Evolutionary conservation across 2,329 filamentous ascomycete genomes (phyloP), one percentile per base, ranked within the genome.

Genomic region (Pleurostoma richardsiae): DNA sequence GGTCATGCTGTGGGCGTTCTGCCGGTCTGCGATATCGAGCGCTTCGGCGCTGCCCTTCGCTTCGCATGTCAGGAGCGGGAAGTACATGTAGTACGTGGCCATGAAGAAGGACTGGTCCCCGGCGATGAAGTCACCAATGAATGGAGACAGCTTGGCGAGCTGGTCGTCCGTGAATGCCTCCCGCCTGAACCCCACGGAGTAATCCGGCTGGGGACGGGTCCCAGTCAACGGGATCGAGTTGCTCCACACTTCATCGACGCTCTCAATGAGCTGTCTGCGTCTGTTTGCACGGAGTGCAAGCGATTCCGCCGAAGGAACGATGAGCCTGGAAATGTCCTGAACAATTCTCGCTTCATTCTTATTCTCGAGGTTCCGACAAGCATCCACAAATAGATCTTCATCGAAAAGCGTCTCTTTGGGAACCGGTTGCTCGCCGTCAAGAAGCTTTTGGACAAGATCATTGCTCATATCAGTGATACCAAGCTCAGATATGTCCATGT

Each of bases 51-150:
- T 64, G 49, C 66, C 72, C 55, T 75, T 74, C 1, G 75, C 70
- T 54, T 78, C 69, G 54, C 66, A 72, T 0, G 68, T 67, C 0
- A 78, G 58, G 51, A 76, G 78, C 3, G 71, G 71, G 51, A 79
- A 75, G 59, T 69, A 72, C 61, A 76, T 74, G 4, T 66, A 58
- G 45, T 63, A 69, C 8, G 69, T 77, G 6, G 54, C 66, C 61
- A 72, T 69, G 45, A 76, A 73, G 50, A 57, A 66, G 26, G 65
- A 76, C 43, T 55, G 54, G 46, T 69, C 60, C 10, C 59, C 57
- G 30, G 43, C 38, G 29, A 62, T 39, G 6, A 59, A 57, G 31
- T 69, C 54, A 45, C 64, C 61, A 43, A 71, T 53, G 41, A 67
- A 68, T 5, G 65, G 64, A 5, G 55, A 48, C 6, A 77, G 53